Percentiles rank a stretch among this genome's conserved stretches.
Evolutionary conservation across 225 moss, liverwort and hornwort genomes (phyloP).

Genomic region (Sphagnum tenellum): DNA sequence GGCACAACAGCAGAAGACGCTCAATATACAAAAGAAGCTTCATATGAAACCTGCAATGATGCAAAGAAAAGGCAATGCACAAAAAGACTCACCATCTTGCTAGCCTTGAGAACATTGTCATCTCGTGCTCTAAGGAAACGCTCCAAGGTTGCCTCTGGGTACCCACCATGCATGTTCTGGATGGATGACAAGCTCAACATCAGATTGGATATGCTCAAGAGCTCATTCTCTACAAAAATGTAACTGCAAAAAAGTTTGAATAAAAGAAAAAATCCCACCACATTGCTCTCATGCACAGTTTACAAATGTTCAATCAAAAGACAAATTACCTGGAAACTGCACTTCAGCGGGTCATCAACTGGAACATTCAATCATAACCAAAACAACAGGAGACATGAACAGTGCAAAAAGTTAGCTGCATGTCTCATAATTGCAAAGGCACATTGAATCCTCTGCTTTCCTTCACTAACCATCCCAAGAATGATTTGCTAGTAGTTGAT

Average conservation of each 20-base stretch:
- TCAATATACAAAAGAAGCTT: too few species aligned
- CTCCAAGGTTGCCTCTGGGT: slow-evolving; percentile 50
- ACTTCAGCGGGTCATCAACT: slow-evolving; percentile 36
- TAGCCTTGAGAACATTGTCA: slow-evolving; percentile 51
- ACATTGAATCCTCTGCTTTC: not conserved
- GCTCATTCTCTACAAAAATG: not conserved
- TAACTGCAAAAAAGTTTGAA: not conserved
- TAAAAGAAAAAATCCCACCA: not conserved
- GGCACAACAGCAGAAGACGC: too few species aligned
- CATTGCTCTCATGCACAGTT: not conserved
- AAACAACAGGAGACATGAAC: not conserved
- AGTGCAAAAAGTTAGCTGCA: not conserved
- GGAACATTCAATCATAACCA: not conserved
- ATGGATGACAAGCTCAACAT: slow-evolving; percentile 2
- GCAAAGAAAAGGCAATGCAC: not conserved
- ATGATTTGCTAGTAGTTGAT: not conserved
- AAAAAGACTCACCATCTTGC: slow-evolving; percentile 60
- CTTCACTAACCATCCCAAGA: not conserved
- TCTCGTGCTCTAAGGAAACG: slow-evolving; percentile 86
- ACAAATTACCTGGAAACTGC: slow-evolving; percentile 26
- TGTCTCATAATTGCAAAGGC: not conserved
- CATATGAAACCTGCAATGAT: too few species aligned
- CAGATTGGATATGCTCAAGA: not conserved
- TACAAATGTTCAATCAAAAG: slow-evolving; percentile 3
- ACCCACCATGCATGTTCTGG: slow-evolving; percentile 69